A percentile compares a stretch with the other conserved stretches of the same genome.
These are phyloP conservation scores for Tricholoma saponaceum DNA, from an alignment of 768 basidiomycete genomes.

Conservation along the genomic window DNA sequence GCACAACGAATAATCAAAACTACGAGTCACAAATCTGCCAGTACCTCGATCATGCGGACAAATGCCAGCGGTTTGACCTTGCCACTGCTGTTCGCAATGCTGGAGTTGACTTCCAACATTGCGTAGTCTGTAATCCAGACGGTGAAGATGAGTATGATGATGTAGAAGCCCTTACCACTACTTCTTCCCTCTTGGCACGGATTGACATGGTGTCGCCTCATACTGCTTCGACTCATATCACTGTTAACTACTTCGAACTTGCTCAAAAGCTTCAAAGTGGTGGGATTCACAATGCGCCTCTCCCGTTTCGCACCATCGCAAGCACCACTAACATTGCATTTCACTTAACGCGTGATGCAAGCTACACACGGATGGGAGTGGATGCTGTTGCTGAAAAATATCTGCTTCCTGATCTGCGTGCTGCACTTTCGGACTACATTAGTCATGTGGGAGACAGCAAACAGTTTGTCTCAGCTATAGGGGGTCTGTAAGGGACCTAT, in stretches of 20 bases:
- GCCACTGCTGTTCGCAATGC: slow-evolving; percentile 14
- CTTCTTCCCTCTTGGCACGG: not conserved
- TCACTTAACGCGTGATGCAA: slow-evolving; percentile 20
- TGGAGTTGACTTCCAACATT: not conserved
- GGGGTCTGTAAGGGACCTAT: no score
- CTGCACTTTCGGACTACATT: slow-evolving; percentile 20
- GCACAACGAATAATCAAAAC: no score
- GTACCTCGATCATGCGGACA: slow-evolving; percentile 26
- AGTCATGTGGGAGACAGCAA: not conserved
- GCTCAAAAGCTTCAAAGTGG: not conserved
- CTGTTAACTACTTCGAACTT: not conserved
- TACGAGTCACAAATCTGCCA: slow-evolving; percentile 30
- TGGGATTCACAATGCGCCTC: not conserved
- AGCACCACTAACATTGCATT: not conserved
- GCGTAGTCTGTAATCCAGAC: slow-evolving; percentile 1
- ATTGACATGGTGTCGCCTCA: not conserved
- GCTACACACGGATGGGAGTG: slow-evolving; percentile 13
- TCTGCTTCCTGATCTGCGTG: slow-evolving; percentile 21
- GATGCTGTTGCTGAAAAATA: slow-evolving; percentile 17
- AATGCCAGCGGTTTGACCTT: slow-evolving; percentile 23
- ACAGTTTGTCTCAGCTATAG: not conserved
- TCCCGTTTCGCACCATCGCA: not conserved
- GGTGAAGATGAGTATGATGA: slow-evolving; percentile 3
- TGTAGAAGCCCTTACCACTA: not conserved
- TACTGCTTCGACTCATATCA: not conserved